Base-by-base conservation (phyloP, 352 stramenopile species). In the Pythium biforme region DNA sequence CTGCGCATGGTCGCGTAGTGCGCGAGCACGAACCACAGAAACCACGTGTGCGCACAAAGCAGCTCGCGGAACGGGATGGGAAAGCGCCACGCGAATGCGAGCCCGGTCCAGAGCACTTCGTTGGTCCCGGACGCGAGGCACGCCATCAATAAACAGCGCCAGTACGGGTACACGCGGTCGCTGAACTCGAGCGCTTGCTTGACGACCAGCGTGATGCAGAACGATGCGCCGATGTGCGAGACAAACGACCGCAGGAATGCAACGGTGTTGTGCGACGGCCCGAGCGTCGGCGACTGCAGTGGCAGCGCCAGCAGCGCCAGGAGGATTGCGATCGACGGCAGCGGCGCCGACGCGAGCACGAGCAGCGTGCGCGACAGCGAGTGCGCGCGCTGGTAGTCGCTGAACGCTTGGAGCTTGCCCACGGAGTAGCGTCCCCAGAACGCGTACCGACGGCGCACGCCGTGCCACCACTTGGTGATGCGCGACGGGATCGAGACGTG, bases 341-440 rank as follows among this genome's bases (percentile, higher is more conserved):
- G 15, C 15, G 58, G 20, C 19, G 59, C 39, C 3, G 27, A 19
- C 15, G 39, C n/a, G 11, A 66, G 17, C 3, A 66, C 46, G n/a
- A 62, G 19, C 2, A 58, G 14, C 2, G 50, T 57, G 22, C 52
- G 59, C 27, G 11, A 17, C 4, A 69, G 33, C n/a, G 45, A 41
- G 14, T 40, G 56, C 5, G 41, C n/a, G 15, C 55, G 37, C 25
- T 60, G 54, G 54, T 73, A 76, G 27, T 65, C 51, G 50, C 22
- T 43, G 4, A 73, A 56, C 26, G 47, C 56, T 20, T 65, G 52
- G 19, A 76, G 61, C 20, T 70, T 67, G 20, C 58, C 65, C 22
- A 73, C 22, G 12, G 65, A 76, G 54, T 73, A 73, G 22, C 64
- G 60, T 4, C 69, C 65, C 45, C 48, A 59, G 29, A 59, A 65